These are phyloP conservation scores for Botrytis aclada DNA, from an alignment of 2,329 filamentous ascomycete species.

Conservation along the genomic window DNA sequence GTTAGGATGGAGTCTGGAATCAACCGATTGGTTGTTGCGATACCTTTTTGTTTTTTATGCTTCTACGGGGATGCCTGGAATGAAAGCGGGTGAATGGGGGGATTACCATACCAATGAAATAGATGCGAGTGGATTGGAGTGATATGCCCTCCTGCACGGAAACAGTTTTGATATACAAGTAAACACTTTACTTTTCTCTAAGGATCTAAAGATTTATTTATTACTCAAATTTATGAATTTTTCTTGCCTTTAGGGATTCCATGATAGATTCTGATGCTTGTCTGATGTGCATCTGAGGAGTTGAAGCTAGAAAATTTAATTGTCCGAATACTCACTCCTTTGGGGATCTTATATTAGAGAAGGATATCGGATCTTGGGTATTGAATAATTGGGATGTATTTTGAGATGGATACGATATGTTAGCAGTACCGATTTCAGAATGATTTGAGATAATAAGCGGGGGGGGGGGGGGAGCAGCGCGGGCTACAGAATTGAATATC, in stretches of 20 bases:
- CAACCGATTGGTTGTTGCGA: background rate
- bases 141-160: background rate
- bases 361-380: too few relatives aligned
- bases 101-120: background rate
- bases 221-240: background rate
- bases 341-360: too few relatives aligned
- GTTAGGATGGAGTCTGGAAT: conserved; percentile 4
- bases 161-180: background rate
- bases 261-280: background rate
- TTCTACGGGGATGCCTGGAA: background rate
- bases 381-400: too few relatives aligned
- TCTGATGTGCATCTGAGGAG: background rate
- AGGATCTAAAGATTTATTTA: background rate
- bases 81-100: background rate
- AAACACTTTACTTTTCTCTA: background rate
- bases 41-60: conserved; percentile 11
- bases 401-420: too few relatives aligned
- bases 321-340: too few relatives aligned
- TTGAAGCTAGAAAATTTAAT: background rate
- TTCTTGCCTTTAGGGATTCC: background rate
- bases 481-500: too few relatives aligned
- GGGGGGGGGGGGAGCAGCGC: too few relatives aligned
- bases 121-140: background rate
- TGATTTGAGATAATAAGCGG: too few relatives aligned
- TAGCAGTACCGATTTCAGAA: too few relatives aligned